Base-by-base conservation (phyloP, 306 rosid genomes). In the Trifolium repens region DNA sequence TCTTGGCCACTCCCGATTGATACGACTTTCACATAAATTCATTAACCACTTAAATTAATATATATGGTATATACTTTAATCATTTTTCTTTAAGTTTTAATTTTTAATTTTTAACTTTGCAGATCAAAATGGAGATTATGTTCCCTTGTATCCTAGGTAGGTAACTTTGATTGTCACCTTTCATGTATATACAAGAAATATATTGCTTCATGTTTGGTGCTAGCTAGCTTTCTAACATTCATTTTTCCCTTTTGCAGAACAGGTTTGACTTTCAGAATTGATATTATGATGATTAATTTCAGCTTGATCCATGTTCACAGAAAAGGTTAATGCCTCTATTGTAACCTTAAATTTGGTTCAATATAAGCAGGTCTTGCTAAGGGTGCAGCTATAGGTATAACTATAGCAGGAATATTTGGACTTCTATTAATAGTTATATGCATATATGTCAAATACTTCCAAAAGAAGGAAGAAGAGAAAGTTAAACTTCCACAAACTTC, bases 51-150 rank as follows among this genome's bases (percentile, higher is more conserved):
- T 1, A 16, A 47, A 5, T 47, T 15, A 5, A 63, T 43, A 30
- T 68, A n/a, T 26, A 24, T 57, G n/a, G 30, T 24, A 8, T 52
- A 39, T 30, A 24, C 14, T 42, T 69, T 55, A 63, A 19, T 65
- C 63, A 34, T 35, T 35, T 22, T 71, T 14, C 35, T 22, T 77
- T 19, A 71, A 42, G 72, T 71, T 57, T 50, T 52, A 30, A 8
- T 55, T 46, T 14, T 26, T 81, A 46, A 78, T 65, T 69, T 78
- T 47, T 5, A n/a, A 55, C 11, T 67, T 81, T 80, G 63, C 89
- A 89, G 98, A 91, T 87, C 72, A 50, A 81, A 75, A 78, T 50
- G 90, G 88, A 71, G 67, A 13, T 62, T 91, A 74, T 78, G 82
- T 63, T 49, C 73, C 86, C 67, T 79, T 91, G 68, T 60, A 43